phyloP scores from a whole-genome alignment of 305 asterid species.

The Fraxinus angustifolia region DNA sequence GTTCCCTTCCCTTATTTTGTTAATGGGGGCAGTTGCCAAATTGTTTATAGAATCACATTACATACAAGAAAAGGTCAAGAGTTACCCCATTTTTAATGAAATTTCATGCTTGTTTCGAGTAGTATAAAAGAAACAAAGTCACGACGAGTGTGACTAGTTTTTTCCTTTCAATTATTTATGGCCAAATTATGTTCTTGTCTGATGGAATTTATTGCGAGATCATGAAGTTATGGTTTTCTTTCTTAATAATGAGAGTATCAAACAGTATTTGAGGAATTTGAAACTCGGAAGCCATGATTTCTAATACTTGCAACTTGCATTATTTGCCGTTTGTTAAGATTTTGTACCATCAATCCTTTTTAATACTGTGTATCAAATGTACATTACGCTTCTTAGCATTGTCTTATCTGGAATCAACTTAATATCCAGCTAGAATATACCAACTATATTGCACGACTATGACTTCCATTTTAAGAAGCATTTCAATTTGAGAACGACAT shows the following conservation, averaged over 20 bases:
- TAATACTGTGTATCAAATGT: neutral
- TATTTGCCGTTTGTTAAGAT: neutral
- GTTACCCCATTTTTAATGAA: neutral
- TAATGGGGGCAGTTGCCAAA: conserved; percentile 29
- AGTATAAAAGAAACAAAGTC: neutral
- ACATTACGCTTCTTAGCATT: no score
- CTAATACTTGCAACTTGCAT: conserved; percentile 15
- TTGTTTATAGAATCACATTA: conserved; percentile 5
- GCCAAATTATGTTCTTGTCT: neutral
- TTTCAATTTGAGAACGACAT: neutral
- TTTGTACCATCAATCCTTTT: neutral
- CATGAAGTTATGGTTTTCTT: neutral
- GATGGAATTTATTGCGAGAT: neutral
- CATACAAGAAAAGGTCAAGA: neutral
- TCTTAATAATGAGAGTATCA: neutral
- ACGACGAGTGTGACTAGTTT: neutral
- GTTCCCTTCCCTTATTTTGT: conserved; percentile 32
- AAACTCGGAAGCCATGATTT: neutral
- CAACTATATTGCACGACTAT: conserved; percentile 4
- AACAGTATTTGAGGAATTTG: neutral
- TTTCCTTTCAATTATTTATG: neutral
- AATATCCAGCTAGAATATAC: neutral
- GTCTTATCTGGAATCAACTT: neutral
- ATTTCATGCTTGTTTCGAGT: neutral
- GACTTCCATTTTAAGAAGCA: conserved; percentile 1